Base-by-base conservation (phyloP, 768 basidiomycete species). In the Hemileccinum impolitum region DNA sequence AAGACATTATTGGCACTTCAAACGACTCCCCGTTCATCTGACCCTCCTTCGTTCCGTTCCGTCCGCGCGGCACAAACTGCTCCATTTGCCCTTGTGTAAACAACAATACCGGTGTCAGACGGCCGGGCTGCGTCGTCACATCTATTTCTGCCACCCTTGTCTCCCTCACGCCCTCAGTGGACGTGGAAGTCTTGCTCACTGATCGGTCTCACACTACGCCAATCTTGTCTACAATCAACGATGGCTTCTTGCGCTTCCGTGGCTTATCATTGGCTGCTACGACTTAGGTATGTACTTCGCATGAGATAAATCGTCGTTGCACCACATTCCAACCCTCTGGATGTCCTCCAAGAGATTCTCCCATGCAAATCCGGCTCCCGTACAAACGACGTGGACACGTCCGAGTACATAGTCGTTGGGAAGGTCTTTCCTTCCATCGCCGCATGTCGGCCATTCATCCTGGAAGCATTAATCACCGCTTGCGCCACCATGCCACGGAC, bases 391-490 rank as follows among this genome's bases (percentile, higher is more conserved):
- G 47, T 46, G 50, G 42, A 45, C 47, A 19, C 47, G 28, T 26
- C 15, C 12, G n/a, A 42, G 17, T 31, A 38, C 37, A 38, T 3
- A 32, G 26, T 47, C 48, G 51, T 56, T 51, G 49, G 47, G 49
- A 62, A 54, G 44, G 41, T 8, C 50, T 46, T 48, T 62, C 48
- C 46, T 55, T 54, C 56, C 57, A 51, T 52, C 49, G 50, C 58
- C 55, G 61, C 59, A 53, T 50, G 56, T 49, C 50, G 56, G 39
- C 52, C 53, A 53, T 62, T 55, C 49, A 51, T 50, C 51, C 58
- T 63, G 51, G 58, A 63, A 58, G 52, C 38, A 39, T 66, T 61
- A 58, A 66, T 68, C 64, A 55, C 64, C 53, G 49, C 54, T 47
- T 15, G 65, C 58, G 66, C 63, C 63, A 60, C 65, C 53, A 55